phyloP scores from a whole-genome alignment of 768 basidiomycete genomes.

The Leucosporidium scottii region DNA sequence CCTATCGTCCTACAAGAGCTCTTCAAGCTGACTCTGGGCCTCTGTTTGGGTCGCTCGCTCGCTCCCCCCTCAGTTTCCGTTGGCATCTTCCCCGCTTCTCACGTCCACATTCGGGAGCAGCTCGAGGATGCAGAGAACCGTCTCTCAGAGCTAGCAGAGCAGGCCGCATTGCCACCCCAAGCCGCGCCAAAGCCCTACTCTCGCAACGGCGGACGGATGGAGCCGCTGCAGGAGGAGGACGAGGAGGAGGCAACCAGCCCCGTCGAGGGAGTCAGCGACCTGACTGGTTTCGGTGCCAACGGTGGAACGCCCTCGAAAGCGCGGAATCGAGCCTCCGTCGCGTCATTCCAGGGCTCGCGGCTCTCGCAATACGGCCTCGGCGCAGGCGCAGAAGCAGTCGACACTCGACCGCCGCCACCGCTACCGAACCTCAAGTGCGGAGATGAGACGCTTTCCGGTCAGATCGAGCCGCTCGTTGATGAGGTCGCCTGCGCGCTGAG shows the following conservation, averaged over 20 bases:
- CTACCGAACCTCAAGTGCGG: conserved; percentile 91
- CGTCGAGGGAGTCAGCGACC: background rate
- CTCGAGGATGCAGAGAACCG: conserved; percentile 33
- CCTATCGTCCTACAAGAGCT: background rate
- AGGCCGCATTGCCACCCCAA: background rate
- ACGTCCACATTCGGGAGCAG: conserved; percentile 35
- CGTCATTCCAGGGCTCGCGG: conserved; percentile 11
- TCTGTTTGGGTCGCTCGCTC: background rate
- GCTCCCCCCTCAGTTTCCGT: conserved; percentile 24
- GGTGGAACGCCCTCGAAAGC: conserved; percentile 6
- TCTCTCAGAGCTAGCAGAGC: conserved; percentile 11
- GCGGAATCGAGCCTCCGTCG: conserved; percentile 20
- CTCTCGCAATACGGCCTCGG: background rate
- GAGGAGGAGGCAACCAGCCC: conserved; percentile 23
- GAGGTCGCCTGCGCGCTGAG: conserved; percentile 93
- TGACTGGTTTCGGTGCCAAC: background rate
- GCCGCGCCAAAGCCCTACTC: background rate
- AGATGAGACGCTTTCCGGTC: conserved; percentile 82
- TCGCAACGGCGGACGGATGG: conserved; percentile 20
- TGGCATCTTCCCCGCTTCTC: conserved; percentile 39
- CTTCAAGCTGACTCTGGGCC: background rate
- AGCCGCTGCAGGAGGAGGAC: conserved; percentile 37
- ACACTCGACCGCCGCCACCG: conserved; percentile 68
- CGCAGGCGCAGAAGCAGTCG: background rate
- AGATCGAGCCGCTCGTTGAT: conserved; percentile 81